These are phyloP conservation scores for Oidiodendron maius DNA, from an alignment of 495 filamentous ascomycete species.

Conservation along the genomic window DNA sequence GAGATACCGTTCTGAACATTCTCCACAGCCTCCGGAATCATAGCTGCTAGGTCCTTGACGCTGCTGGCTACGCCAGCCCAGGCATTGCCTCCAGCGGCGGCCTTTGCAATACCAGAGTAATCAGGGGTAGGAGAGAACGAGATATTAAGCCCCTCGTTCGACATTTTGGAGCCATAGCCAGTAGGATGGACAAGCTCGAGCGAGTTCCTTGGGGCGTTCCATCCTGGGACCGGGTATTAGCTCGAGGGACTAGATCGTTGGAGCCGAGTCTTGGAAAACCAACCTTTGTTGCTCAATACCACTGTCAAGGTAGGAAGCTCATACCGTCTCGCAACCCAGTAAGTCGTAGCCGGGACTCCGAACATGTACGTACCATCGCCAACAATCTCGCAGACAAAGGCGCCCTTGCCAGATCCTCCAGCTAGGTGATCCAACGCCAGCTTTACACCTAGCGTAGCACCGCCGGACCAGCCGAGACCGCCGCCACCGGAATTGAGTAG, in stretches of 20 bases:
- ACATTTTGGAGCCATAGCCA: constrained; percentile 70
- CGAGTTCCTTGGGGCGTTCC: constrained; percentile 77
- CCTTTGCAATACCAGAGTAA: constrained; percentile 87
- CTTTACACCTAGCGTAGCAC: constrained; percentile 81
- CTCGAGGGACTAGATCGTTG: neutral
- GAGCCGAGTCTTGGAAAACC: constrained; percentile 15
- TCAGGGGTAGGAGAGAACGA: constrained; percentile 81
- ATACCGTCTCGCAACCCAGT: constrained; percentile 87
- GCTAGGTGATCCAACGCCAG: constrained; percentile 62
- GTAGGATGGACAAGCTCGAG: constrained; percentile 77
- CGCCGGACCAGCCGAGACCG: constrained; percentile 93
- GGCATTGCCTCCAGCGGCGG: constrained; percentile 72
- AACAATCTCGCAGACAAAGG: constrained; percentile 89
- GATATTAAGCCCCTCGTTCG: constrained; percentile 86
- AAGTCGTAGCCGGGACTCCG: constrained; percentile 79
- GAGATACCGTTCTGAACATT: constrained; percentile 59
- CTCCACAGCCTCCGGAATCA: constrained; percentile 60
- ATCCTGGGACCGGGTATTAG: constrained; percentile 43
- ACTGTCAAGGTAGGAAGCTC: constrained; percentile 85
- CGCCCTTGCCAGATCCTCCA: constrained; percentile 56
- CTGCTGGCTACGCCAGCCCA: constrained; percentile 56
- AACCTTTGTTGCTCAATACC: constrained; percentile 89
- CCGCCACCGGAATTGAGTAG: constrained; percentile 95
- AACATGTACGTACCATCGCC: constrained; percentile 93
- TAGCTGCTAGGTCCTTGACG: constrained; percentile 51